Conservation (phyloP, 75 land plant species). For the Chamaecyparis obtusa region DNA sequence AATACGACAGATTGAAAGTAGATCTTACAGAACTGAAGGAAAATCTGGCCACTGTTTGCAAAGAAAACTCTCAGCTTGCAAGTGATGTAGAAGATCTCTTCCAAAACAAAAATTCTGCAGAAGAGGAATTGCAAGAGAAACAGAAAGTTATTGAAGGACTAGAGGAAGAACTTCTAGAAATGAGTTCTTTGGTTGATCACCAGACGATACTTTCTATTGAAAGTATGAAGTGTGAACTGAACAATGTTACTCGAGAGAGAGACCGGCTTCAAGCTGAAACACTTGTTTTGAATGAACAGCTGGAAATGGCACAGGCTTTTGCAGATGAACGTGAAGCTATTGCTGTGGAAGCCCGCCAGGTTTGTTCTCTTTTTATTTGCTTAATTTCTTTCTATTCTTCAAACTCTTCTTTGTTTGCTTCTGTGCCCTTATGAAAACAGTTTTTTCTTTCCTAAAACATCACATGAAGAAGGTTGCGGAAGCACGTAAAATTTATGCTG, state of each 20-base stretch:
- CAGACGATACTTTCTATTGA: slow-evolving; percentile 39
- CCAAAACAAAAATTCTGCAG: slow-evolving; percentile 26
- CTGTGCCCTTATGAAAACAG: neutral
- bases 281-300: slow-evolving; percentile 56
- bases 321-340: slow-evolving; percentile 86
- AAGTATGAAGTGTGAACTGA: slow-evolving; percentile 40
- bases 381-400: neutral
- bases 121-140: slow-evolving; percentile 57
- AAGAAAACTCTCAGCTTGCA: slow-evolving; percentile 50
- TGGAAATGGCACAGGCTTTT: slow-evolving; percentile 60
- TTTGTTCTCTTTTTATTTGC: slow-evolving; percentile 15
- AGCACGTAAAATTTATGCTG: slow-evolving; percentile 62
- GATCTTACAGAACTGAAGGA: slow-evolving; percentile 17
- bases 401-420: neutral
- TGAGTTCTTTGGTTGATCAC: slow-evolving; percentile 42
- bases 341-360: slow-evolving; percentile 84
- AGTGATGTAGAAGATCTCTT: slow-evolving; percentile 27
- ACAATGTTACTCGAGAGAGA: slow-evolving; percentile 45
- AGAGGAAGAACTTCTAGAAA: slow-evolving; percentile 44
- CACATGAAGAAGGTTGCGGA: slow-evolving; percentile 63
- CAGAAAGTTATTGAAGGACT: slow-evolving; percentile 45
- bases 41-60: slow-evolving; percentile 15
- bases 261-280: slow-evolving; percentile 55
- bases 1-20: slow-evolving; percentile 23
- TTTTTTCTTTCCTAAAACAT: slow-evolving; percentile 1